Conservation (phyloP, 768 basidiomycete genomes). For the Rhizopogon roseolus region DNA sequence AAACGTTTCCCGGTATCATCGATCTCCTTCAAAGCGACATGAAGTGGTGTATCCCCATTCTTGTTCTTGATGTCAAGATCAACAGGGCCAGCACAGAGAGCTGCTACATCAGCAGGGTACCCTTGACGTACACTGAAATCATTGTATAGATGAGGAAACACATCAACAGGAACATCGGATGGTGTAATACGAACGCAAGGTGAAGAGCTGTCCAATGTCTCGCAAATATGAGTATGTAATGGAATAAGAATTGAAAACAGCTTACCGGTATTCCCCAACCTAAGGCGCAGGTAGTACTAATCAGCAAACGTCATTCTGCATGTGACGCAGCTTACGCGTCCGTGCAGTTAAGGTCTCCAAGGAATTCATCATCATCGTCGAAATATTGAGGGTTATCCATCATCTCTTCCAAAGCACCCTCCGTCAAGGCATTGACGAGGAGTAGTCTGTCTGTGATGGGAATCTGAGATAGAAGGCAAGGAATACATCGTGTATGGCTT, state of each 20-base stretch:
- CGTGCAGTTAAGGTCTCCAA: conserved; percentile 27
- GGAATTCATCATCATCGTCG: conserved; percentile 10
- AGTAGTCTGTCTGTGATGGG: conserved; percentile 17
- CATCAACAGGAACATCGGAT: not conserved
- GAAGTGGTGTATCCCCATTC: conserved; percentile 22
- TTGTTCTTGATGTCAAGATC: conserved; percentile 19
- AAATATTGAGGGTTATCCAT: conserved; percentile 14
- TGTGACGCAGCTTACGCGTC: conserved; percentile 18
- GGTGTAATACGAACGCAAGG: conserved; percentile 20
- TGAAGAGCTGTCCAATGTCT: conserved; percentile 19
- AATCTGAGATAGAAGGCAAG: not conserved
- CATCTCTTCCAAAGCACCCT: conserved; percentile 22
- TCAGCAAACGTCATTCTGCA: not conserved
- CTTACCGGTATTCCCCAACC: conserved; percentile 27
- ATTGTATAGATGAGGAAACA: not conserved
- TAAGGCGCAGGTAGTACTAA: conserved; percentile 5
- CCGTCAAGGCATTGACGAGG: conserved; percentile 18
- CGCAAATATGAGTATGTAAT: not conserved
- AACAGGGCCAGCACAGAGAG: conserved; percentile 14
- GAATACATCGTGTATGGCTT: not conserved
- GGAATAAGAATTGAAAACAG: not conserved
- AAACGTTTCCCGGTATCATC: conserved; percentile 8
- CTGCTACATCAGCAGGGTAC: conserved; percentile 12
- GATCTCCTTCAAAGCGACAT: conserved; percentile 20
- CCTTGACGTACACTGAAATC: not conserved